Base-by-base conservation (phyloP, 441 rosid species). In the Euphorbia celastroides region DNA sequence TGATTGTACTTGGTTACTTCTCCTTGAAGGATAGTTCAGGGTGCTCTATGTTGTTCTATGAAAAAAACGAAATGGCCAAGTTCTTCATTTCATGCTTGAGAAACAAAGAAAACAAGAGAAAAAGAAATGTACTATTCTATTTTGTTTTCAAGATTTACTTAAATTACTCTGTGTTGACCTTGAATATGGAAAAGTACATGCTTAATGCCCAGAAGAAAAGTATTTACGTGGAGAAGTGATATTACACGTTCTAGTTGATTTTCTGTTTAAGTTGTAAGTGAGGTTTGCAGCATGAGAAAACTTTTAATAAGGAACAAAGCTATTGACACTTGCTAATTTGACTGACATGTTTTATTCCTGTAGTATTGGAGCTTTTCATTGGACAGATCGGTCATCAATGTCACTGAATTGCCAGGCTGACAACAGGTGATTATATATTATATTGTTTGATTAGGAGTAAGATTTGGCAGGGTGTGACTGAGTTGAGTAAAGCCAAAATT, bases 321-420 rank as follows among this genome's bases (percentile, higher is more conserved):
- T 20, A 27, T 17, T 13, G 26, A 22, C 51, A 54, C 11, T n/a
- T 13, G 11, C 50, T 2, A 26, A 38, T 14, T 20, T 51, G 52
- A 36, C 0, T 61, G 1, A 48, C 28, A 32, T 23, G 7, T 36
- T 42, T 26, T 36, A 28, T 32, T 74, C 36, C 14, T 38, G 62
- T 51, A 90, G 93, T 67, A 85, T 90, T 71, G 98, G 98, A 41
- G 93, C 95, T 65, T 90, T 89, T 79, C 90, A 92, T 66, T 92
- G 98, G 97, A 67, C 86, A 30, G 96, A 92, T 81, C 86, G 96
- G 22, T 78, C 86, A 23, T 81, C 84, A 16, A 77, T 84, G 19
- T 72, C 87, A 12, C 68, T 82, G 54, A 75, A 84, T 6, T n/a
- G 66, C 28, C 77, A 70, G 34, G 70, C 48, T 57, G 64, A 74